Base-by-base conservation (phyloP, 768 basidiomycete species). In the Kwoniella dejecticola region DNA sequence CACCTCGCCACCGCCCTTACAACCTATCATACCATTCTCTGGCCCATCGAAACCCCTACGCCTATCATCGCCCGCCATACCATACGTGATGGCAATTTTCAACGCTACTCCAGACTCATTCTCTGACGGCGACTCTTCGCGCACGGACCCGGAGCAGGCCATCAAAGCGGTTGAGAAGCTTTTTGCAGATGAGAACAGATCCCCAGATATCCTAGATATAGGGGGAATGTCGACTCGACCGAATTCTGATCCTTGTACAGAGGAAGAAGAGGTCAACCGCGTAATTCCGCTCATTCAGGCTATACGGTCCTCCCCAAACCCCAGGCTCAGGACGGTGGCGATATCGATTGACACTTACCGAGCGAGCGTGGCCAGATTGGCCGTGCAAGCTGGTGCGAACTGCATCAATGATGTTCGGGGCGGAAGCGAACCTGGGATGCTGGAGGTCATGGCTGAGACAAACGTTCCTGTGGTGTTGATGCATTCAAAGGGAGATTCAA, bases 81-180 rank as follows among this genome's bases (percentile, higher is more conserved):
- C 90, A 0, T 83, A 85, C 57, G 75, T 97, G 59, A 97, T 98
- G 95, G 88, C 88, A 0, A 96, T 90, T 0, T 83, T 99, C 58
- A 97, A 98, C 74, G 84, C 84, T 5, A 97, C 95, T 0, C 94
- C 95, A 2, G 95, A 99, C 79, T 96, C 94, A 0, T 97, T 97
- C 80, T 97, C 94, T 0, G 93, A 97, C 64, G 92, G 92, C 10
- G 83, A 46, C 24, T 86, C 0, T 73, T 78, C 19, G n/a, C 82
- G 88, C 75, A 81, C 83, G 63, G 83, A 82, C 0, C 66, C 87
- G 11, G 66, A 82, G 0, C 75, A 82, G 10, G 89, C 88, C 0
- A 70, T 91, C 15, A 68, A 73, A 2, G 89, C 50, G 21, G 63
- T 70, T 21, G 30, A 56, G 46, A 17, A 15, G 10, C 33, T 70